A percentile compares a stretch with the other conserved stretches of the same genome.
phyloP scores from a whole-genome alignment of 192 early-diverging fungal species.

The Chytriomyces confervae region DNA sequence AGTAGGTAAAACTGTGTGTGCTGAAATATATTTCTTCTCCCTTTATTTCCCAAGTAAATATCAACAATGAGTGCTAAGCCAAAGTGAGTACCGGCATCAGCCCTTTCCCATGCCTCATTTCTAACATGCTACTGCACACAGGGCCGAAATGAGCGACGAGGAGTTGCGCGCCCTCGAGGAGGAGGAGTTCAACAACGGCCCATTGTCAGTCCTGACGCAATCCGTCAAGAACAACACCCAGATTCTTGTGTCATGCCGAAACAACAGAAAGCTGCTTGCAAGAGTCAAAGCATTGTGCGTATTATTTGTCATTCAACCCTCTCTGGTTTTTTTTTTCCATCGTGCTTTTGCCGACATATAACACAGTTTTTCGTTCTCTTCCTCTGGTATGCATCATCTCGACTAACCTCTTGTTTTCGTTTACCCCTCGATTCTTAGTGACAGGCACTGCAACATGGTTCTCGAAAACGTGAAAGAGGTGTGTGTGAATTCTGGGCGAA shows the following conservation, averaged over 20 bases:
- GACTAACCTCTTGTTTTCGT: too few species aligned
- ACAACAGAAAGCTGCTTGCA: constrained; percentile 97
- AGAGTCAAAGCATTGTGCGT: constrained; percentile 93
- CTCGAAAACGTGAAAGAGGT: constrained; percentile 98
- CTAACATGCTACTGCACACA: not conserved
- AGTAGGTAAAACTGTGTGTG: not conserved
- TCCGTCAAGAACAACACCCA: constrained; percentile 96
- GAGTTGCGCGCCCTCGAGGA: constrained; percentile 91
- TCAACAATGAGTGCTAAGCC: not conserved
- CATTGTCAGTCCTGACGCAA: constrained; percentile 88
- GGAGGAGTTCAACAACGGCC: constrained; percentile 94
- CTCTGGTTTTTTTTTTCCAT: not conserved
- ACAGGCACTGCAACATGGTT: constrained; percentile 99
- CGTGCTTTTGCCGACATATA: not conserved
- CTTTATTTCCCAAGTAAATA: not conserved
- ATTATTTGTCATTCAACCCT: not conserved
- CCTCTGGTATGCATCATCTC: too few species aligned
- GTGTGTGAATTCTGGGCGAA: constrained; percentile 25
- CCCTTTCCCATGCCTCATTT: not conserved
- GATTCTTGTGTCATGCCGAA: constrained; percentile 93
- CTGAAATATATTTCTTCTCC: not conserved
- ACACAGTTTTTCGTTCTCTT: not conserved
- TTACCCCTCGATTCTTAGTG: constrained; percentile 46
- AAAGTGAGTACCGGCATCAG: not conserved
- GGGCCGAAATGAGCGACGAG: constrained; percentile 77